phyloP scores from a whole-genome alignment of 371 early-diverging fungal genomes.

The Mucor lusitanicus region DNA sequence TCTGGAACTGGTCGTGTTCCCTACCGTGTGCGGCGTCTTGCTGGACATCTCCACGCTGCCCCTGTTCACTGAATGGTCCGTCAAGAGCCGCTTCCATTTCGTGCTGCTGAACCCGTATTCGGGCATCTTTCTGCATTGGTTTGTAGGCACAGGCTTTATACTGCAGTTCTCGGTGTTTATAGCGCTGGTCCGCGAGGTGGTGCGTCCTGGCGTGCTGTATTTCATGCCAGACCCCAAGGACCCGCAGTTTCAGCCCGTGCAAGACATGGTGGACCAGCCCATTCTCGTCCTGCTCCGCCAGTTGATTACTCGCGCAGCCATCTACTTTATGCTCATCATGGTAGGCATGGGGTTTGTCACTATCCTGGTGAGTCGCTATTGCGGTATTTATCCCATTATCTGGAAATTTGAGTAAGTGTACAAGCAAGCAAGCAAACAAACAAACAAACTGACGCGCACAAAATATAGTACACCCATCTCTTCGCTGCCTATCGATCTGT shows the following conservation, averaged over 20 bases:
- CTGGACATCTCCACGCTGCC: slow-evolving; percentile 78
- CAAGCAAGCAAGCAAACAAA: neutral
- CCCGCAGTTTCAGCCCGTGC: slow-evolving; percentile 83
- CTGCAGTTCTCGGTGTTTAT: slow-evolving; percentile 83
- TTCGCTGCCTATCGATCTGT: slow-evolving; percentile 72
- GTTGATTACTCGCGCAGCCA: slow-evolving; percentile 65
- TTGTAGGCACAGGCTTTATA: slow-evolving; percentile 86
- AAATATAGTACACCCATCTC: slow-evolving; percentile 60
- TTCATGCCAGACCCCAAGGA: slow-evolving; percentile 93
- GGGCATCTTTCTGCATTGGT: slow-evolving; percentile 82
- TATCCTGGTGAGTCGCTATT: slow-evolving; percentile 24
- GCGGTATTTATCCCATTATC: slow-evolving; percentile 24
- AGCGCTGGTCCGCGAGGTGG: slow-evolving; percentile 65
- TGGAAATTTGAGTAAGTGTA: slow-evolving; percentile 28
- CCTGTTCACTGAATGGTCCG: slow-evolving; percentile 60
- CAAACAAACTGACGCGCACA: neutral
- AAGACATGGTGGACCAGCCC: slow-evolving; percentile 79
- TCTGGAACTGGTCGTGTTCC: slow-evolving; percentile 82
- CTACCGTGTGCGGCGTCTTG: slow-evolving; percentile 77
- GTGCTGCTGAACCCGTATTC: slow-evolving; percentile 62
- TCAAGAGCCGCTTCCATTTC: slow-evolving; percentile 57
- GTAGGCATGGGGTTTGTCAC: slow-evolving; percentile 62
- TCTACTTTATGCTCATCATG: slow-evolving; percentile 74
- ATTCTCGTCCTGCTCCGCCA: slow-evolving; percentile 67
- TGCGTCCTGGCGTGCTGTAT: slow-evolving; percentile 91